Evolutionary conservation across 352 stramenopile species (phyloP).

Genomic region (Phytopythium boreale): DNA sequence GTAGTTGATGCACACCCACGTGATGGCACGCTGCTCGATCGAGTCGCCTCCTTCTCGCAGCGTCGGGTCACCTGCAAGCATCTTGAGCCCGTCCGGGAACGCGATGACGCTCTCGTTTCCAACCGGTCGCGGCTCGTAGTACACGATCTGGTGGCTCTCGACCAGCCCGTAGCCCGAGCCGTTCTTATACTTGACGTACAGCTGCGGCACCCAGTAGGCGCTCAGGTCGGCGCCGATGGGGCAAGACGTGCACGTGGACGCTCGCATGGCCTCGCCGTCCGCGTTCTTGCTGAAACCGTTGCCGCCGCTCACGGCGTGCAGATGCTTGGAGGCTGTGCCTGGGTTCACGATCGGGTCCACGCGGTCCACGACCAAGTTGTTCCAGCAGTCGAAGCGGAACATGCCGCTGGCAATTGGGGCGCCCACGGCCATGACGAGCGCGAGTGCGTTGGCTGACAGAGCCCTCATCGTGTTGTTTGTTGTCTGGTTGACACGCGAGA

Average conservation of each 20-base stretch:
- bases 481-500: neutral
- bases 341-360: conserved; percentile 40
- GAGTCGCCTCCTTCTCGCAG: conserved; percentile 27
- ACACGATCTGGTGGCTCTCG: conserved; percentile 51
- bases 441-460: neutral
- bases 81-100: conserved; percentile 44
- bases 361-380: conserved; percentile 50
- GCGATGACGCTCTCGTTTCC: conserved; percentile 36
- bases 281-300: conserved; percentile 49
- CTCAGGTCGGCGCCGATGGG: conserved; percentile 42
- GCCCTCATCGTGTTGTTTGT: neutral
- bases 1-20: conserved; percentile 49
- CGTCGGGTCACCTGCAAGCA: conserved; percentile 38
- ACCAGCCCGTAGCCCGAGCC: conserved; percentile 44
- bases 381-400: conserved; percentile 54
- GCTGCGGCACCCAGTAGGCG: conserved; percentile 48
- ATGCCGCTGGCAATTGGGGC: conserved; percentile 14
- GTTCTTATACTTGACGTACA: conserved; percentile 60
- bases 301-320: conserved; percentile 43
- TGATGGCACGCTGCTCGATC: conserved; percentile 39
- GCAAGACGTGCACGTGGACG: conserved; percentile 48
- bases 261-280: conserved; percentile 31
- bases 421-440: conserved; percentile 5
- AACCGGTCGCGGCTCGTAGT: conserved; percentile 36
- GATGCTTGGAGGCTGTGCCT: conserved; percentile 21